Evolutionary conservation across 805 yeast genomes (phyloP).

Genomic region (Candida succiphila): DNA sequence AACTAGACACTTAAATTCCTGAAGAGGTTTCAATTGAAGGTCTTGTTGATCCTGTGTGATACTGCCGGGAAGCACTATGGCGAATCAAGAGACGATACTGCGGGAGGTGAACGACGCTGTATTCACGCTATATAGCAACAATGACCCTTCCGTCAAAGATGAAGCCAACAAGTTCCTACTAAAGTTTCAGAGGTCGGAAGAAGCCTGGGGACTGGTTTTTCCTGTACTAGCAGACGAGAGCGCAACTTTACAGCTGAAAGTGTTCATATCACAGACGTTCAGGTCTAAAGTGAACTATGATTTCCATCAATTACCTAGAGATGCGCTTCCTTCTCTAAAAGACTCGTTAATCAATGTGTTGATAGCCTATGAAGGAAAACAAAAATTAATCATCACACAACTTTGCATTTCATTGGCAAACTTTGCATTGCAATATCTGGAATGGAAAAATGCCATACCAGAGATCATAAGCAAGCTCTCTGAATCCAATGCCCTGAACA

Average conservation of each 20-base stretch:
- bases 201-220: slow-evolving; percentile 72
- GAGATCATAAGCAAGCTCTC: slow-evolving; percentile 52
- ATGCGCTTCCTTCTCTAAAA: slow-evolving; percentile 51
- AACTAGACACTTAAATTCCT: too few relatives aligned
- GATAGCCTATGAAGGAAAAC: slow-evolving; percentile 29
- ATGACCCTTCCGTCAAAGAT: slow-evolving; percentile 26
- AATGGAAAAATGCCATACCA: slow-evolving; percentile 62
- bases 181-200: slow-evolving; percentile 69
- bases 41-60: too few relatives aligned
- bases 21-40: too few relatives aligned
- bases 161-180: slow-evolving; percentile 53
- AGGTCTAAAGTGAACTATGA: slow-evolving; percentile 82
- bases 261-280: slow-evolving; percentile 89
- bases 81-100: background rate
- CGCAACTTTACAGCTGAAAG: slow-evolving; percentile 43
- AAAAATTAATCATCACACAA: slow-evolving; percentile 68
- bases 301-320: slow-evolving; percentile 61
- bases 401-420: slow-evolving; percentile 75
- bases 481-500: slow-evolving; percentile 26
- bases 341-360: slow-evolving; percentile 54
- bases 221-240: slow-evolving; percentile 33
- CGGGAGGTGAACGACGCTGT: slow-evolving; percentile 29
- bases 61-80: too few relatives aligned
- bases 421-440: slow-evolving; percentile 64
- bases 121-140: slow-evolving; percentile 28